A percentile compares a stretch with the other conserved stretches of the same genome.
Evolutionary conservation across 2,329 filamentous ascomycete species (phyloP).

Genomic region (Cordyceps pruinosa): DNA sequence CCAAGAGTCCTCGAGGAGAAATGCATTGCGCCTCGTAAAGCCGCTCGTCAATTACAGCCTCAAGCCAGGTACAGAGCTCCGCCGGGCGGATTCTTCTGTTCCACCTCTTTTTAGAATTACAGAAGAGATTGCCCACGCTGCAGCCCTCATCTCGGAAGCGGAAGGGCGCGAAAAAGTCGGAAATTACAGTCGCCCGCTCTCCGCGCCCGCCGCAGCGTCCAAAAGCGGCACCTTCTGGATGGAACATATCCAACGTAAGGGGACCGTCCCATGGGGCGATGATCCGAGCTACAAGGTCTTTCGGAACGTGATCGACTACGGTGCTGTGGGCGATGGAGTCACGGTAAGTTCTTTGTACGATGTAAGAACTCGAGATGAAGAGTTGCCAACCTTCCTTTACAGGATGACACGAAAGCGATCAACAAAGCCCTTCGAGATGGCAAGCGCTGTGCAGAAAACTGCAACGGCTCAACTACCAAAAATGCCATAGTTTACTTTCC

Average conservation of each 20-base stretch:
- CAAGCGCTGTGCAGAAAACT: not conserved
- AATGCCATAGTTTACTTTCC: conserved; percentile 18
- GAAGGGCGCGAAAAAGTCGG: no score
- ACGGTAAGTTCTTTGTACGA: not conserved
- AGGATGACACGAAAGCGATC: conserved; percentile 29
- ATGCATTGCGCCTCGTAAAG: no score
- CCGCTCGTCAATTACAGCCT: no score
- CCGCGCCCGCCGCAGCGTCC: not conserved
- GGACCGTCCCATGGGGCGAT: conserved; percentile 20
- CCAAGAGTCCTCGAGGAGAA: no score
- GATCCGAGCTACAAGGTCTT: conserved; percentile 12
- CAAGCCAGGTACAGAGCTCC: no score
- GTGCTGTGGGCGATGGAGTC: not conserved
- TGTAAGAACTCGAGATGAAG: no score
- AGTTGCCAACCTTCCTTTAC: not conserved
- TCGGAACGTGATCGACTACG: conserved; percentile 4
- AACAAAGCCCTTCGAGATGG: conserved; percentile 23
- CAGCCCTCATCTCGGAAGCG: conserved; percentile 20
- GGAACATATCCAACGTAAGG: conserved; percentile 16
- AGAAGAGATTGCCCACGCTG: conserved; percentile 19
- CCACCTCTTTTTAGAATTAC: conserved; percentile 18
- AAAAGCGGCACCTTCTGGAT: conserved; percentile 19
- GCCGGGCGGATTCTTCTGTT: no score
- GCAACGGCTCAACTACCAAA: not conserved
- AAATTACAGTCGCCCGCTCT: no score